Evolutionary conservation across 148 eudicot genomes (phyloP).

Genomic region (Polygonum aviculare): DNA sequence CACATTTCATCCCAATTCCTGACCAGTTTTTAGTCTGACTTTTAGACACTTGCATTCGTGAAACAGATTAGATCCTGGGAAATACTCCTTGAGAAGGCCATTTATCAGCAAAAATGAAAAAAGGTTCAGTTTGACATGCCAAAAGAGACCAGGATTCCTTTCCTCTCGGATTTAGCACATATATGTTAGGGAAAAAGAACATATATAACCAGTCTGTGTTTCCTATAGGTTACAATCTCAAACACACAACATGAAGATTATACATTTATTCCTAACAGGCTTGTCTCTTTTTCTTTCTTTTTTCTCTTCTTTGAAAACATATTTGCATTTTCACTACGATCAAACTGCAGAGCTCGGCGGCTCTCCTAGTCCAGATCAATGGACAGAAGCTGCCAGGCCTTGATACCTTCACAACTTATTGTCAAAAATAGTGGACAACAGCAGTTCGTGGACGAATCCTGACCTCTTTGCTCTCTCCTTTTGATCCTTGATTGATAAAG

Average conservation of each 20-base stretch:
- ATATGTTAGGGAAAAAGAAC: background rate
- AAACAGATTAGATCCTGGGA: too few species aligned
- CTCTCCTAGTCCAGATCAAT: background rate
- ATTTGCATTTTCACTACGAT: conserved; percentile 23
- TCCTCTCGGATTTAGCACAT: background rate
- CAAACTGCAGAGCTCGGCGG: conserved; percentile 9
- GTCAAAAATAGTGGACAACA: conserved; percentile 58
- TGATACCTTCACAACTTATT: conserved; percentile 33
- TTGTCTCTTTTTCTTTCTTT: background rate
- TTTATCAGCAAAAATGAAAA: background rate
- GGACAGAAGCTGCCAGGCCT: background rate
- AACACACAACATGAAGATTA: background rate
- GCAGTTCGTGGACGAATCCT: conserved; percentile 61
- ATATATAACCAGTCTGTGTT: background rate
- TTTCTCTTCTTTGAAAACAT: conserved; percentile 13
- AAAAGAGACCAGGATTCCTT: background rate
- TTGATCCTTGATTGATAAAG: conserved; percentile 72
- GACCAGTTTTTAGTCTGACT: too few species aligned
- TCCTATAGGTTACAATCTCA: background rate
- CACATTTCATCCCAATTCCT: too few species aligned
- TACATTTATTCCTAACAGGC: conserved; percentile 2
- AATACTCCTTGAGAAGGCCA: too few species aligned
- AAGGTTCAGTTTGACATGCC: background rate
- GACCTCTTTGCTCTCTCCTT: conserved; percentile 71
- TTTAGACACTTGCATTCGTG: too few species aligned